Evolutionary conservation across 768 basidiomycete species (phyloP), one percentile per base, ranked within the genome.

Genomic region (Mycena filopes): DNA sequence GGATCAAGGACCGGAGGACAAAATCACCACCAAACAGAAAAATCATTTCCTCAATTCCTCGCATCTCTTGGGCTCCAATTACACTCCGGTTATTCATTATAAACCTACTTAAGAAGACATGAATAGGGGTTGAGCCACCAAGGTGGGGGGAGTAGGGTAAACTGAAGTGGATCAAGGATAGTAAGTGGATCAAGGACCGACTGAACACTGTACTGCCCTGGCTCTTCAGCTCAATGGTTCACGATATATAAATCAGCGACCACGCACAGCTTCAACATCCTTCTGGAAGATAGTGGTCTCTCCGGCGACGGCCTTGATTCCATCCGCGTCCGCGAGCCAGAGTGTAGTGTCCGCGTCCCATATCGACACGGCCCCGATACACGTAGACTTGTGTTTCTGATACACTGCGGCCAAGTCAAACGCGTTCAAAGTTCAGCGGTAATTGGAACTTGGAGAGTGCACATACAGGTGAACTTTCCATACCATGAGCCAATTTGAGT

Each of bases 291-390:
- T 69, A 26, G 65, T 65, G 23, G 81, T 67, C 41, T 80, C 77
- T 0, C 72, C 69, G 13, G 69, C 70, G 23, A 84, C 68, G 3
- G 69, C 58, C 57, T 80, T 82, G 26, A 84, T 65, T 9, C 81
- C 80, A 33, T 84, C 80, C 1, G 79, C 73, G 50, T 85, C 84
- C 16, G 81, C 75, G 18, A 85, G 36, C 81, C 82, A 86, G 61
- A 79, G 78, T 12, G 72, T 72, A 0, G 74, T 79, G 13, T 69
- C 73, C 26, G 76, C 72, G 11, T 68, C 54, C 67, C 68, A 75
- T 45, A 84, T 58, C 1, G 60, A 53, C 28, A 82, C 73, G 8
- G 83, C 79, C 13, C 77, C 76, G 21, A 83, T 67, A 21, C 72
- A 73, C 0, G 83, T 84, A 59, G 76, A 78, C 28, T 82, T 77